Conservation (phyloP, 192 early-diverging fungal genomes). For the Lobulomyces angularis region DNA sequence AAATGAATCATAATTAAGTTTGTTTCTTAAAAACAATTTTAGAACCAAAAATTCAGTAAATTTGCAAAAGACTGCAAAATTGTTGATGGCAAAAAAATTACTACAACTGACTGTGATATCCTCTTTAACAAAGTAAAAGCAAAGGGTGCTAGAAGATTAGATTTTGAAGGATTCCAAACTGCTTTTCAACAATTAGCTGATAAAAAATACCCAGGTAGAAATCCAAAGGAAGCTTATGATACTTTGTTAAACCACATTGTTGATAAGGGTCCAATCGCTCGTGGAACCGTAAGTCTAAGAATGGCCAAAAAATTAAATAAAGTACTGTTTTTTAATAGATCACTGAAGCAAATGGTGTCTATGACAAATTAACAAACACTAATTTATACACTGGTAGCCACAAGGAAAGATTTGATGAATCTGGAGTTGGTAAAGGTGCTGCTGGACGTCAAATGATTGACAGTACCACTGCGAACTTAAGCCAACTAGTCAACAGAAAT, state of each 20-base stretch:
- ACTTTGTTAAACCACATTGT: too few species aligned
- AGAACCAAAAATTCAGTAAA: slow-evolving; percentile 34
- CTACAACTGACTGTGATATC: slow-evolving; percentile 39
- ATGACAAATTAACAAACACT: slow-evolving; percentile 7
- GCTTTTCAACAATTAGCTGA: slow-evolving; percentile 22
- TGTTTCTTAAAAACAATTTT: too few species aligned
- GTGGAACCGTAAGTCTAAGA: too few species aligned
- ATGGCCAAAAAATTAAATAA: too few species aligned
- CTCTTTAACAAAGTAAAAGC: slow-evolving; percentile 41
- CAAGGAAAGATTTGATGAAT: slow-evolving; percentile 2
- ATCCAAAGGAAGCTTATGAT: slow-evolving; percentile 19
- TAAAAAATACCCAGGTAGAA: slow-evolving; percentile 26
- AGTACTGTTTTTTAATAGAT: neutral
- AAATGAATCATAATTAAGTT: neutral
- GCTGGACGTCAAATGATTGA: too few species aligned
- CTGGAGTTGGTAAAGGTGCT: too few species aligned
- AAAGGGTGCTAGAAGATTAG: slow-evolving; percentile 27
- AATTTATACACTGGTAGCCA: slow-evolving; percentile 2
- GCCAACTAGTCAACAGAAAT: too few species aligned
- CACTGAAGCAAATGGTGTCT: slow-evolving; percentile 3
- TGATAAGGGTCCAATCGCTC: too few species aligned
- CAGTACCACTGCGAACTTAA: too few species aligned
- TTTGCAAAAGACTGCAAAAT: slow-evolving; percentile 30
- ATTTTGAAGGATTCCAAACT: slow-evolving; percentile 23
- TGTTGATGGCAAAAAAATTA: slow-evolving; percentile 25